These are phyloP conservation scores for Phyllosticta capitalensis DNA, from an alignment of 2,329 filamentous ascomycete species.

Conservation along the genomic window DNA sequence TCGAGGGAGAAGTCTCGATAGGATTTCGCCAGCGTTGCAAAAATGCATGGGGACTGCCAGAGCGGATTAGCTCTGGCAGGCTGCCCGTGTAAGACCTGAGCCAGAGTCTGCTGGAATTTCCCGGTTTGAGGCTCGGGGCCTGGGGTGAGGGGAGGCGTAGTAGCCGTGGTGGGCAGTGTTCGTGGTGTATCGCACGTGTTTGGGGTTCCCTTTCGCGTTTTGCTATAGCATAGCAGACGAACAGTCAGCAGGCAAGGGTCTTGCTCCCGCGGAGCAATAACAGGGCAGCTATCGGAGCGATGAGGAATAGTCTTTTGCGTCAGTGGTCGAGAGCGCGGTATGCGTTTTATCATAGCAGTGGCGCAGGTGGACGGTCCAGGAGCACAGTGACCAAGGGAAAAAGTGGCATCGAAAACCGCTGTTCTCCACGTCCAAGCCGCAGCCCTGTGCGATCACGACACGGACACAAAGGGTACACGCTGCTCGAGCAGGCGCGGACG, in stretches of 20 bases:
- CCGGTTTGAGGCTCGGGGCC: not conserved
- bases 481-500: slow-evolving; percentile 29
- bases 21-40: slow-evolving; percentile 41
- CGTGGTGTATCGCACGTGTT: slow-evolving; percentile 33
- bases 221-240: slow-evolving; percentile 29
- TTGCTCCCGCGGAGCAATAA: slow-evolving; percentile 28
- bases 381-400: not conserved
- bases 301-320: slow-evolving; percentile 19
- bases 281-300: slow-evolving; percentile 17
- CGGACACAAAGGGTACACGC: slow-evolving; percentile 30
- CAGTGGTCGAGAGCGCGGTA: slow-evolving; percentile 24
- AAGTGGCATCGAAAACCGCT: slow-evolving; percentile 29
- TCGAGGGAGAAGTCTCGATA: slow-evolving; percentile 38
- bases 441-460: slow-evolving; percentile 34
- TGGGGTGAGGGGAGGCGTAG: slow-evolving; percentile 18
- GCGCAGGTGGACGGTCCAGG: slow-evolving; percentile 13
- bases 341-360: slow-evolving; percentile 31
- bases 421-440: slow-evolving; percentile 26
- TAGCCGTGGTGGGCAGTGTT: slow-evolving; percentile 23
- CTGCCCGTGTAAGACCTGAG: slow-evolving; percentile 35
- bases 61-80: slow-evolving; percentile 41
- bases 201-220: slow-evolving; percentile 24
- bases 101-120: slow-evolving; percentile 16
- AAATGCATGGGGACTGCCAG: slow-evolving; percentile 42
- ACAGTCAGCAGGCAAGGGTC: slow-evolving; percentile 24